Conservation (phyloP, 257 asterid genomes). For the Osmanthus fragrans region DNA sequence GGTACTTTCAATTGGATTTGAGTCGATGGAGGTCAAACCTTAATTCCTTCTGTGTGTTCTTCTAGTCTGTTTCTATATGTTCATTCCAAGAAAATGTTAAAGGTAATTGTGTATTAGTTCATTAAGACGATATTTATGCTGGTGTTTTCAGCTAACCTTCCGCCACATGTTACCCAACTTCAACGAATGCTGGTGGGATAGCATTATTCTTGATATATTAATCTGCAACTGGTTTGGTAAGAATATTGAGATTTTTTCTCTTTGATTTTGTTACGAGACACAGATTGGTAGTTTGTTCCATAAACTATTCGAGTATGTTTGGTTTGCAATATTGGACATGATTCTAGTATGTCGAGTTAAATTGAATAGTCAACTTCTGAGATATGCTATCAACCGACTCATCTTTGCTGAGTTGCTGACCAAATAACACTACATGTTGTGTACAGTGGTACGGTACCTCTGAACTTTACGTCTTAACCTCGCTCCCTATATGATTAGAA, state of each 20-base stretch:
- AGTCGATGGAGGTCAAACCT: constrained; percentile 81
- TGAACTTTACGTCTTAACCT: not conserved
- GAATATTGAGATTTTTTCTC: constrained; percentile 23
- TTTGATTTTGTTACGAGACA: constrained; percentile 14
- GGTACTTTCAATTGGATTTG: constrained; percentile 92
- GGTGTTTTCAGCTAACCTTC: constrained; percentile 79
- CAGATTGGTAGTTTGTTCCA: not conserved
- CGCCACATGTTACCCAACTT: constrained; percentile 98
- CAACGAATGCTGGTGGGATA: constrained; percentile 99
- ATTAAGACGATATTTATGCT: constrained; percentile 22
- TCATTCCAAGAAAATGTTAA: constrained; percentile 12
- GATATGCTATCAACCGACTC: not conserved
- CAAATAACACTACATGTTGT: not conserved
- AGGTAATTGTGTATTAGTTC: constrained; percentile 15
- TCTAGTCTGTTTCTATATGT: not conserved
- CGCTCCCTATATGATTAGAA: not conserved
- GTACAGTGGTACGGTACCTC: not conserved
- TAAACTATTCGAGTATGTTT: not conserved
- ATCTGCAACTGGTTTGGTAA: constrained; percentile 99
- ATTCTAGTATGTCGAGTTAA: not conserved
- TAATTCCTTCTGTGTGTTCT: not conserved
- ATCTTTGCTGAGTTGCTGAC: not conserved
- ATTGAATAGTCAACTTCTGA: not conserved
- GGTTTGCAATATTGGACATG: not conserved
- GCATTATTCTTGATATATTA: constrained; percentile 87